phyloP scores from a whole-genome alignment of 805 yeast species.

The Kuraishia piskuri region DNA sequence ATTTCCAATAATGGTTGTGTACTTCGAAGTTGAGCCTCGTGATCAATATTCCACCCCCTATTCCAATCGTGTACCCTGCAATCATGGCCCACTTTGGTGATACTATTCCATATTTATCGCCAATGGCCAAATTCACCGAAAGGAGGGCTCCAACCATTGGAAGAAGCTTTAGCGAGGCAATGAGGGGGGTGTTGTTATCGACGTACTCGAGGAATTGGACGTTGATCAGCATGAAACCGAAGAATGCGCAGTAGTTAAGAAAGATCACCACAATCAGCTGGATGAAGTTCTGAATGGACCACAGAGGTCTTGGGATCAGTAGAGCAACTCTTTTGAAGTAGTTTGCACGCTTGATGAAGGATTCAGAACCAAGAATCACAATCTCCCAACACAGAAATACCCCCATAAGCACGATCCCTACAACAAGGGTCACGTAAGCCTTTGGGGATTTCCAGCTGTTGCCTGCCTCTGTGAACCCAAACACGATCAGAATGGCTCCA shows the following conservation, averaged over 20 bases:
- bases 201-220: not conserved
- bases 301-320: conserved; percentile 19
- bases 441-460: conserved; percentile 30
- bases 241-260: not conserved
- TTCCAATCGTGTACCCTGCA: not conserved
- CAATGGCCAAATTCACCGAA: not conserved
- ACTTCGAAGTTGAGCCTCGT: not conserved
- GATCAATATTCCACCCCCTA: not conserved
- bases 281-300: conserved; percentile 17
- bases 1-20: not conserved
- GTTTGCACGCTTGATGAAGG: not conserved
- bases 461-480: conserved; percentile 39
- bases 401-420: conserved; percentile 25
- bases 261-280: not conserved
- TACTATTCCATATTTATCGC: not conserved
- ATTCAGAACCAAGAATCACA: not conserved
- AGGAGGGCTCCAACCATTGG: not conserved
- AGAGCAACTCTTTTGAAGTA: conserved; percentile 8
- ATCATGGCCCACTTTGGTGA: not conserved
- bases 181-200: not conserved
- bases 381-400: conserved; percentile 22
- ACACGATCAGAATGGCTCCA: conserved; percentile 29
- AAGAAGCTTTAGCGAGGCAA: not conserved
- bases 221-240: not conserved
- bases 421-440: conserved; percentile 30